Conservation (phyloP, 2,329 filamentous ascomycete species). For the Colletotrichum aenigma region DNA sequence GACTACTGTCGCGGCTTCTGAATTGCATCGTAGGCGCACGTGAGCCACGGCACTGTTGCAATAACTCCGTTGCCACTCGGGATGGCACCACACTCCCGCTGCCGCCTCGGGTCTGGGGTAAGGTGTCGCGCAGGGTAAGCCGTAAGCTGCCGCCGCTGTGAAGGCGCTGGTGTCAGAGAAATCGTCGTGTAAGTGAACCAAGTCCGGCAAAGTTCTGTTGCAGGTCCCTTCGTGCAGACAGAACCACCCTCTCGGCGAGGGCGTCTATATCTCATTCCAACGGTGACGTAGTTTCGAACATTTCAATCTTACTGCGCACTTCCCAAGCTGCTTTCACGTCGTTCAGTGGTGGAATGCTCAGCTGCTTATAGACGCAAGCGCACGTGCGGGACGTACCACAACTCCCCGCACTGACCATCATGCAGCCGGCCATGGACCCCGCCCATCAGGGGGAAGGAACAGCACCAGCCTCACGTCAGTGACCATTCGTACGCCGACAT, state of each 20-base stretch:
- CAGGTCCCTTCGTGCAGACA: background rate
- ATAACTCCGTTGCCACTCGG: background rate
- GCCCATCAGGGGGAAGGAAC: constrained; percentile 13
- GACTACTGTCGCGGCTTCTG: background rate
- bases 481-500: constrained; percentile 12
- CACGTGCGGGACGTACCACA: background rate
- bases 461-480: constrained; percentile 12
- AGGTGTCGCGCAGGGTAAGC: background rate
- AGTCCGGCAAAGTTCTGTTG: background rate
- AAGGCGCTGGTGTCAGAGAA: background rate
- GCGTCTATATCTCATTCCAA: too few species aligned
- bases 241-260: background rate
- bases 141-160: background rate
- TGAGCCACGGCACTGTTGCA: background rate
- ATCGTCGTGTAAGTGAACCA: background rate
- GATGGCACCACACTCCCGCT: background rate
- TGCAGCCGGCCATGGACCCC: constrained; percentile 4
- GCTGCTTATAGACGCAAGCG: background rate
- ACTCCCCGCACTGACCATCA: constrained; percentile 14
- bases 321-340: background rate
- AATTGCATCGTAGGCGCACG: background rate
- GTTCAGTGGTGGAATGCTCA: background rate
- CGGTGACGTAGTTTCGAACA: background rate
- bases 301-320: background rate
- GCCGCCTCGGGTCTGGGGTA: background rate